Evolutionary conservation across 305 asterid genomes (phyloP).

Genomic region (Rubia peregrina): DNA sequence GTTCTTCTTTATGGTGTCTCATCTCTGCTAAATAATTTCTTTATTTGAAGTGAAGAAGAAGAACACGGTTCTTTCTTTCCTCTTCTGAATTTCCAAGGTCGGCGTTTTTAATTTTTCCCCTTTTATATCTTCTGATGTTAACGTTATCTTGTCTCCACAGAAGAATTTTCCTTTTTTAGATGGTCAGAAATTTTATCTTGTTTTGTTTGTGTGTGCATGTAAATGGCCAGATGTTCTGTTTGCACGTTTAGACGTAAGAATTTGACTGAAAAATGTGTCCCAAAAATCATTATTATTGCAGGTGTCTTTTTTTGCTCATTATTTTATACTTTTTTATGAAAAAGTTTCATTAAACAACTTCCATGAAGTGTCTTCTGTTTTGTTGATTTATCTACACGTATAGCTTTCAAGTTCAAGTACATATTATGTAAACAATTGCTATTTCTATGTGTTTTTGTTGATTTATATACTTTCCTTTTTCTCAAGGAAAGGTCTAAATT

Average conservation of each 20-base stretch:
- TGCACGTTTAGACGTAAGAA: constrained; percentile 15
- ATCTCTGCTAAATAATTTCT: not conserved
- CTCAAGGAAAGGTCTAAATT: not conserved
- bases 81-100: not conserved
- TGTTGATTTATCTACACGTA: not conserved
- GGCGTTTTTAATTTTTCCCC: not conserved
- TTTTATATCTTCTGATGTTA: not conserved
- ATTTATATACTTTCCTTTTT: not conserved
- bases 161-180: not conserved
- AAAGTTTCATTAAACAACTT: not conserved
- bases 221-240: constrained; percentile 4
- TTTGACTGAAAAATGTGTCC: constrained; percentile 15
- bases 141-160: not conserved
- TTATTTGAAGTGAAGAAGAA: not conserved
- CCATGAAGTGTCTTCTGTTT: not conserved
- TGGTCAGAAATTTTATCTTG: not conserved
- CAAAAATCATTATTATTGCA: constrained; percentile 10
- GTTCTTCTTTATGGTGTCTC: constrained; percentile 4
- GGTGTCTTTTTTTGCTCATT: constrained; percentile 4
- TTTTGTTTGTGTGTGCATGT: not conserved
- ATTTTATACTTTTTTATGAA: not conserved
- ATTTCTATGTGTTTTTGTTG: too few species aligned
- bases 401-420: too few species aligned
- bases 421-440: too few species aligned
- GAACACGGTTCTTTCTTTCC: not conserved